Evolutionary conservation across 352 stramenopile species (phyloP), one percentile per base, ranked within the genome.

Genomic region (Phytopythium mirpurense): DNA sequence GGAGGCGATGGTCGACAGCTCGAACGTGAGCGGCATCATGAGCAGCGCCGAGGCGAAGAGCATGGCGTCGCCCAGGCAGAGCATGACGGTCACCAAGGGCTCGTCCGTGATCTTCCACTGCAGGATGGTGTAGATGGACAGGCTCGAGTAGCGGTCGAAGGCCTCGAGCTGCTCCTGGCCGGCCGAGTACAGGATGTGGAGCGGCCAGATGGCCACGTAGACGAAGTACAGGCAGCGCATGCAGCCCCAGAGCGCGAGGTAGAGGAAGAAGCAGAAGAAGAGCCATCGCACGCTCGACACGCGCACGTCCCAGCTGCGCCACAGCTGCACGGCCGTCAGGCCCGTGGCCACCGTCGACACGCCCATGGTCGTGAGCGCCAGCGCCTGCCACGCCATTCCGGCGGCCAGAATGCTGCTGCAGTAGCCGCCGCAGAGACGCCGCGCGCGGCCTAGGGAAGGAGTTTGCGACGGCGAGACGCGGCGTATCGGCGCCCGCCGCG

Each of bases 261-360:
- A 81, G 5, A 80, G 27, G 57, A 86, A 83, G 37, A 86, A 83
- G 48, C 70, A 23, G 51, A 75, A 78, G 53, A 86, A 86, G 44
- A 86, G 64, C 72, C 72, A 86, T 12, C 75, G 72, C 15, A 86
- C 74, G 21, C 72, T 78, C 10, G 71, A 78, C 15, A 75, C 65
- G 19, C 70, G 64, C 24, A 84, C 56, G 54, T 81, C 70, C 70
- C 70, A 81, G 51, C 61, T 61, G 34, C 60, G 63, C 15, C 62
- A 65, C 23, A 82, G 67, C 40, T 62, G 69, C 52, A 77, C 55
- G 45, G 68, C 68, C 18, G 68, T 77, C 54, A 72, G 65, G 12
- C 66, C 66, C 15, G 72, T 74, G 32, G 72, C 57, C 14, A 69
- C 46, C 43, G 60, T 71, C 32, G 71, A 81, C 36, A 70, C 43